Evolutionary conservation across 2,329 filamentous ascomycete genomes (phyloP).

Genomic region (Didymella glomerata): DNA sequence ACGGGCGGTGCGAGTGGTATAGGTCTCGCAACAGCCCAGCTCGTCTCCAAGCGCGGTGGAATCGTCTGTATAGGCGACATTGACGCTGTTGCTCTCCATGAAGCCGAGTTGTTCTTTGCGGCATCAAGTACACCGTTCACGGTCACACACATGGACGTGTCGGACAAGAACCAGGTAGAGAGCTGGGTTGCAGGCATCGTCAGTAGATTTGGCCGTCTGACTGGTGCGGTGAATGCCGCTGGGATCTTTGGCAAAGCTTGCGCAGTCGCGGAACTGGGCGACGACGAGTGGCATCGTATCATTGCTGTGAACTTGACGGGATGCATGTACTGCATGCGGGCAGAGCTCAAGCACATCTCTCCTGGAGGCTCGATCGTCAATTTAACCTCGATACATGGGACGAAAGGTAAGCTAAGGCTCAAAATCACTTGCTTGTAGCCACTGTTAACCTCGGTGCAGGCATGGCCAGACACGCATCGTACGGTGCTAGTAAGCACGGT

Average conservation of each 20-base stretch:
- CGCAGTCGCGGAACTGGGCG: slow-evolving; percentile 32
- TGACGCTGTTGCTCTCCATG: not conserved
- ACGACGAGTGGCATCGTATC: slow-evolving; percentile 49
- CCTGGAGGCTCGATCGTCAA: slow-evolving; percentile 32
- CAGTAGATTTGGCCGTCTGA: slow-evolving; percentile 44
- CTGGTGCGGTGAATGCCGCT: slow-evolving; percentile 54
- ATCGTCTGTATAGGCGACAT: not conserved
- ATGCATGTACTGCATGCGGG: slow-evolving; percentile 44
- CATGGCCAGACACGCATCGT: not conserved
- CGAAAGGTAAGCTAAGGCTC: not conserved
- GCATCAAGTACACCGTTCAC: not conserved
- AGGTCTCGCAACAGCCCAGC: not conserved
- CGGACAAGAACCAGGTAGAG: slow-evolving; percentile 51
- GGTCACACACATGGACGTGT: slow-evolving; percentile 53
- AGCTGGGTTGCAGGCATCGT: slow-evolving; percentile 49
- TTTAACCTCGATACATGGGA: not conserved
- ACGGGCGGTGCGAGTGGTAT: not conserved
- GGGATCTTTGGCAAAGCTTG: slow-evolving; percentile 44
- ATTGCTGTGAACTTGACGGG: slow-evolving; percentile 49
- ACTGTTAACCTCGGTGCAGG: not conserved
- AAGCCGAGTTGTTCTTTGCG: not conserved
- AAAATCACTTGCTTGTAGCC: not conserved
- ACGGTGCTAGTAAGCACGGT: not conserved
- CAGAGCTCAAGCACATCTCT: slow-evolving; percentile 28
- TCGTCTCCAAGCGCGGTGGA: not conserved